Evolutionary conservation across 2,329 filamentous ascomycete species (phyloP), one percentile per base, ranked within the genome.

Genomic region (Dactylella cylindrospora): DNA sequence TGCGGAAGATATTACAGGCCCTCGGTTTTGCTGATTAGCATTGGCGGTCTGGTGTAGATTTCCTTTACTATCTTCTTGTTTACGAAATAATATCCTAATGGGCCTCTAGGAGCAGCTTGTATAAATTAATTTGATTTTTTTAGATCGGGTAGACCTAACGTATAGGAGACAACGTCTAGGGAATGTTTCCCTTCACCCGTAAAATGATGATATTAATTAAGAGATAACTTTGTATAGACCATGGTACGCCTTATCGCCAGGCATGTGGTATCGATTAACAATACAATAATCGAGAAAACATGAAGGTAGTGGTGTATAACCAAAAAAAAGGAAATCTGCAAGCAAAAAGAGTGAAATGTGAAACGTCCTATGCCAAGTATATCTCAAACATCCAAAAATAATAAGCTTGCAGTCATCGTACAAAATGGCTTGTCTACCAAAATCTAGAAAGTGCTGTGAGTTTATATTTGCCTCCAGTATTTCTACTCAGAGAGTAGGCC

Each of bases 341-440:
- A n/a, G n/a, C n/a, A n/a, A 38, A 38, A 38, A 38, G 45, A 60
- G 19, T 45, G 49, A 47, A 47, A 46, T 28, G 46, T 47, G 35
- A 29, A 44, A 15, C 22, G 32, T 19, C 25, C 38, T 49, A 47
- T 36, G 25, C 32, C 33, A 22, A 40, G 20, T 38, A 49, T 5
- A 17, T 50, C 38, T 20, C 22, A 25, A 47, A 41, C n/a, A n/a
- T n/a, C n/a, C n/a, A n/a, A n/a, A n/a, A n/a, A n/a, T n/a, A n/a
- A n/a, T n/a, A n/a, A n/a, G n/a, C n/a, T n/a, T n/a, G n/a, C n/a
- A n/a, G n/a, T n/a, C n/a, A n/a, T n/a, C n/a, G n/a, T n/a, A n/a
- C n/a, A n/a, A n/a, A n/a, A n/a, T n/a, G n/a, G n/a, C n/a, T n/a
- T n/a, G n/a, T n/a, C n/a, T n/a, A n/a, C n/a, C n/a, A n/a, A n/a